Conservation (phyloP, 495 filamentous ascomycete species). For the Aspergillus hancockii region DNA sequence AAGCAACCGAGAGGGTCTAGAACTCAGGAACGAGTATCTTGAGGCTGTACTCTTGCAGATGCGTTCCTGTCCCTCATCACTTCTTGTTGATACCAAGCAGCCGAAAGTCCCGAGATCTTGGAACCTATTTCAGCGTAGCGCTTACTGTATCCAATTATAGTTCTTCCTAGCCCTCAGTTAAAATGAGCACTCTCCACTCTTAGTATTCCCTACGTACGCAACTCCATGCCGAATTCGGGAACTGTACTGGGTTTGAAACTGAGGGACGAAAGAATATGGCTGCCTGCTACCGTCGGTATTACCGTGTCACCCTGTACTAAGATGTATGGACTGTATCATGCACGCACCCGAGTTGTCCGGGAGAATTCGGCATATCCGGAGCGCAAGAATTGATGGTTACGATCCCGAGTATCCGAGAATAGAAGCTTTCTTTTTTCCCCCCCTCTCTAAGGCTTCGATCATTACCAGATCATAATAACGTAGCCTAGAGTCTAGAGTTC, state of each 20-base stretch:
- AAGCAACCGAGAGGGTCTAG: slow-evolving; percentile 1
- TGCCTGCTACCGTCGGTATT: background rate
- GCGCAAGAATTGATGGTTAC: background rate
- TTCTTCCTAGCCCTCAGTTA: background rate
- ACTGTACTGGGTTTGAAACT: too few relatives aligned
- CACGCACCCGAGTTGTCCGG: slow-evolving; percentile 1
- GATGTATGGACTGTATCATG: background rate
- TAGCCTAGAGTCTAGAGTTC: background rate
- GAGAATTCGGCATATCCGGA: background rate
- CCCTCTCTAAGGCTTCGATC: background rate
- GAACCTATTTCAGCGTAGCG: background rate
- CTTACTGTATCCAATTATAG: background rate
- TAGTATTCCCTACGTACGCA: background rate
- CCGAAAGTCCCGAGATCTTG: background rate
- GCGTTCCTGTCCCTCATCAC: background rate
- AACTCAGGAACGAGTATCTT: background rate
- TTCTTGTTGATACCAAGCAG: background rate
- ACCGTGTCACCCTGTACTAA: background rate
- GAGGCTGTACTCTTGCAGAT: slow-evolving; percentile 1
- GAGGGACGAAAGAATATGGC: background rate
- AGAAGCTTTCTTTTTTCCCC: background rate
- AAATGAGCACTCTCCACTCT: background rate
- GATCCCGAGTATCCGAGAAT: background rate
- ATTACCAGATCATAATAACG: background rate
- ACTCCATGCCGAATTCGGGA: too few relatives aligned